Base-by-base conservation (phyloP, 2,329 filamentous ascomycete genomes). In the Nectriaceae sp. region DNA sequence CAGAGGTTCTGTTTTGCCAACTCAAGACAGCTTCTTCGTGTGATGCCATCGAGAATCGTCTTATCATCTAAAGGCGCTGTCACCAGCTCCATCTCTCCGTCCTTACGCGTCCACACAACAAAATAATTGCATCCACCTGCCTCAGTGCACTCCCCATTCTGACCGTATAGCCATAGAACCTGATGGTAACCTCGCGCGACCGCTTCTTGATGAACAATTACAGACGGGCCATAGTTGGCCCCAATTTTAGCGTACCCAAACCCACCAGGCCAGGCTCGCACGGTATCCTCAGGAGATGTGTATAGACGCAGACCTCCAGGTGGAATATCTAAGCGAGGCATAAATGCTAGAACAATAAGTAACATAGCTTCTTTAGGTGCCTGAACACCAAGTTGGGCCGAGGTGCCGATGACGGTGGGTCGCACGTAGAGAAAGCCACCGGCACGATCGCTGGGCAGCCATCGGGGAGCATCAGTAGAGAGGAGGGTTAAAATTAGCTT, bases 51-150 rank as follows among this genome's bases (percentile, higher is more conserved):
- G 2, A 48, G 21, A 22, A 48, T 36, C 10, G 24, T 21, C 4
- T 20, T 24, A 6, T 21, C 39, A 6, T 36, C 40, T 3, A 48
- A 21, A 2, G 22, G n/a, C 5, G 13, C 18, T 3, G 46, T 48
- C 3, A 48, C 36, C 19, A 48, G 40, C 29, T 48, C 40, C 4
- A 40, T 11, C 11, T 21, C 35, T 13, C 13, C 11, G 10, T 44
- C 40, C 19, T 24, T 31, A 11, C n/a, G 15, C 8, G 64, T 65
- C 78, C 78, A 81, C 19, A 85, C 71, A 5, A 84, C 72, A 59
- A 85, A 85, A 67, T 85, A 84, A 60, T 85, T 85, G 43, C 74
- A 78, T 1, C 80, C 81, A 0, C 82, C 82, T 0, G 82, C 82
- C 65, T 86, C 83, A 1, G 82, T 85, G 8, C 84, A 78, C 35